phyloP scores from a whole-genome alignment of 345 rosid species.

The Gossypium turneri region DNA sequence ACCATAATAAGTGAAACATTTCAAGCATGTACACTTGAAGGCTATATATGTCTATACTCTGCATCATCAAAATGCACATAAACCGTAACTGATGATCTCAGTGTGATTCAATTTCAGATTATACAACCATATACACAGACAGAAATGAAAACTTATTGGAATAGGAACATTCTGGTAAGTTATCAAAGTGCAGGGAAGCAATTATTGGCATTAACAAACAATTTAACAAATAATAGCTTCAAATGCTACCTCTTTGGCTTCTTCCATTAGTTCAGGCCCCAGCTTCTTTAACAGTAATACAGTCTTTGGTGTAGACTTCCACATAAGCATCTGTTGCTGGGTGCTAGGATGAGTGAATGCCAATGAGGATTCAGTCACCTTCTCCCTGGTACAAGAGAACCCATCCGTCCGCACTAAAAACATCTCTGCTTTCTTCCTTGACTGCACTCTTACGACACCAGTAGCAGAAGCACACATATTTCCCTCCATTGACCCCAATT shows the following conservation, averaged over 20 bases:
- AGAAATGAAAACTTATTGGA: background rate
- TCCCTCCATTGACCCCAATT: slow-evolving; percentile 56
- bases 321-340: slow-evolving; percentile 99
- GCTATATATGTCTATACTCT: background rate
- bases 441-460: slow-evolving; percentile 96
- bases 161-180: background rate
- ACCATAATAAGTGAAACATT: background rate
- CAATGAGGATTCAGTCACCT: slow-evolving; percentile 89
- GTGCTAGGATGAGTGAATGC: slow-evolving; percentile 99
- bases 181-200: background rate
- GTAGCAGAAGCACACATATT: slow-evolving; percentile 96
- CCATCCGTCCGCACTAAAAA: slow-evolving; percentile 95
- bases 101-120: background rate
- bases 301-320: slow-evolving; percentile 93
- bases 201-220: background rate
- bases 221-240: background rate
- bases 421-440: slow-evolving; percentile 97
- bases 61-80: background rate
- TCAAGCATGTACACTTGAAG: background rate
- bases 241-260: slow-evolving; percentile 78
- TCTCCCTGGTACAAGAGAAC: slow-evolving; percentile 89
- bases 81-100: background rate
- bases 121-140: background rate
- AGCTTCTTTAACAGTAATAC: slow-evolving; percentile 84
- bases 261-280: slow-evolving; percentile 88